Percentiles rank a stretch among this genome's conserved stretches.
These are phyloP conservation scores for Coemansia guatemalensis DNA, from an alignment of 192 early-diverging fungal species.

Conservation along the genomic window DNA sequence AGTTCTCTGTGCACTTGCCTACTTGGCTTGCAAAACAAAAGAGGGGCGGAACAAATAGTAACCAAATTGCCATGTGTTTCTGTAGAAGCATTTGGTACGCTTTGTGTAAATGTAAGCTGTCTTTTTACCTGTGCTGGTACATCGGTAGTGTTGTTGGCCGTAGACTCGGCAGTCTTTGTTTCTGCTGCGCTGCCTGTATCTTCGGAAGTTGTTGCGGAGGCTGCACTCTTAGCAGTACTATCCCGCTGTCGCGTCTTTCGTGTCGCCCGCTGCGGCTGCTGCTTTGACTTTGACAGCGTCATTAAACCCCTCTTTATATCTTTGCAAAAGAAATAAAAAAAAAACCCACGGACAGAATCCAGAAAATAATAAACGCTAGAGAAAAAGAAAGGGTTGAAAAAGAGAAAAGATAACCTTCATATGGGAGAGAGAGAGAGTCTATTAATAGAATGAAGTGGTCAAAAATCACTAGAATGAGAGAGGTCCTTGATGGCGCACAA, in stretches of 20 bases:
- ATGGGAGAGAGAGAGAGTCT: not conserved
- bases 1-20: not conserved
- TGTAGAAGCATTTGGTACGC: not conserved
- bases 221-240: not conserved
- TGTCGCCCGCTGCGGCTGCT: not conserved
- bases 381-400: not conserved
- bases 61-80: not conserved
- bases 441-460: not conserved
- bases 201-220: not conserved
- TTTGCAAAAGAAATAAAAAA: not conserved
- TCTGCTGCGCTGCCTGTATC: constrained; percentile 8
- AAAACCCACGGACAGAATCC: too few relatives aligned
- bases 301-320: constrained; percentile 4
- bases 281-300: constrained; percentile 32
- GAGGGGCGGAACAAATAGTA: not conserved
- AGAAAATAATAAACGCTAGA: not conserved
- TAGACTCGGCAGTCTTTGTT: constrained; percentile 2
- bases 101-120: not conserved
- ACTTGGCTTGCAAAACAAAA: too few relatives aligned
- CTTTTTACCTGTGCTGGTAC: constrained; percentile 8
- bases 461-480: not conserved
- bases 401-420: not conserved
- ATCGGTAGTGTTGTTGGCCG: not conserved
- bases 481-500: not conserved
- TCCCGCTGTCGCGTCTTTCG: not conserved